Evolutionary conservation across 805 yeast genomes (phyloP), one percentile per base, ranked within the genome.

Genomic region (Candida xyloterini): DNA sequence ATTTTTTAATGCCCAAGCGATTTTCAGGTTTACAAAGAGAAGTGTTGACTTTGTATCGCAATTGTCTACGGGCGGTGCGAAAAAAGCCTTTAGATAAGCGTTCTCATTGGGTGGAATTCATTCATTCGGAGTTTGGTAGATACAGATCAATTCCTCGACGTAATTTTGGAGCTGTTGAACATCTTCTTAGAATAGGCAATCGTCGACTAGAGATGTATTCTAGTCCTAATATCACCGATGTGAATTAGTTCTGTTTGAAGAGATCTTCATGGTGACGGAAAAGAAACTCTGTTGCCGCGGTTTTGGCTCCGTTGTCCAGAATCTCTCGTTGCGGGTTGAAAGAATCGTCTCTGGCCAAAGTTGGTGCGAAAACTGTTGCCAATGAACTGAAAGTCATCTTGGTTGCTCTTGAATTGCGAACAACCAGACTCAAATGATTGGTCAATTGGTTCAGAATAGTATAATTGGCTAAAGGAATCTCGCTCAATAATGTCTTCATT

Each of bases 331-430:
- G 88, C 7, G 95, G 90, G 28, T 79, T 73, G 43, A 72, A 66
- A 7, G 54, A 43, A 26, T 53, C 46, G 53, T 88, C 95, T 33
- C 95, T 73, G 0, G 89, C 82, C 30, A 93, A 65, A 7, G 96
- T 88, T 3, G 99, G 98, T 1, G 96, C 95, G 70, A 93, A 93
- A 7, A 91, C 96, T 30, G 93, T 87, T 0, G 96, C 81, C 38
- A 93, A 64, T 54, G 93, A 89, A 60, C 80, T 80, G 51, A 75
- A 68, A 29, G 76, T 85, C 99, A 93, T 93, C 59, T 90, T 73
- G 58, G 90, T 93, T 30, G 63, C 56, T 10, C 60, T 61, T 31
- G 77, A 69, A 56, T 71, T 68, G 20, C 66, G 59, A 27, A 78
- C 76, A 23, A 93, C 81, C 40, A 67, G 62, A 32, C 70, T 63